These are phyloP conservation scores for Cylindrodendrum hubeiense DNA, from an alignment of 2,329 filamentous ascomycete genomes.

Conservation along the genomic window DNA sequence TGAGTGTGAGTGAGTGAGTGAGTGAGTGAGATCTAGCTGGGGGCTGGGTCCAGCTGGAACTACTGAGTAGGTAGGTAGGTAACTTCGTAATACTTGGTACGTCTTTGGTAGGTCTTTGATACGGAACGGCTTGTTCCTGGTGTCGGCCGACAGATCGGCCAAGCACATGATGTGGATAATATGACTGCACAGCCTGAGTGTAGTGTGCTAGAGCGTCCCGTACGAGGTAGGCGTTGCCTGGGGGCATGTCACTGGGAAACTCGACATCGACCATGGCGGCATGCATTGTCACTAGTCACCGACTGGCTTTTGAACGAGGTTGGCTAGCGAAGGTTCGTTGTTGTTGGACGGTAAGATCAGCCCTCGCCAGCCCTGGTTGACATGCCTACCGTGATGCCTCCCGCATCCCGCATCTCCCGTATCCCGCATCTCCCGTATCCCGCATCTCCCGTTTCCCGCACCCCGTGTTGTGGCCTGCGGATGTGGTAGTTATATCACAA, in stretches of 20 bases:
- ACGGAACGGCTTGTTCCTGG: not conserved
- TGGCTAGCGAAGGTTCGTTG: not conserved
- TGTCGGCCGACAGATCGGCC: not conserved
- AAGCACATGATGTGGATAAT: not conserved
- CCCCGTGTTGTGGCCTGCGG: not conserved
- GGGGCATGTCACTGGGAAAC: not conserved
- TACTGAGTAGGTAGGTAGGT: no score
- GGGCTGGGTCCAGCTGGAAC: no score
- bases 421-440: no score
- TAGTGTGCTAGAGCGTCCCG: no score
- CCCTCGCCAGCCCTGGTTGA: not conserved
- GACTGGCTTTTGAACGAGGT: not conserved
- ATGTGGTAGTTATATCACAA: not conserved
- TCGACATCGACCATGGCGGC: not conserved
- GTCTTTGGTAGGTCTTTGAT: no score
- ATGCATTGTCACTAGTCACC: not conserved
- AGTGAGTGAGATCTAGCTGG: no score
- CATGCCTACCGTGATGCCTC: not conserved
- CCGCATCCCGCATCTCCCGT: not conserved
- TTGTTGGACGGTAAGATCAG: not conserved
- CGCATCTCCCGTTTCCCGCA: no score
- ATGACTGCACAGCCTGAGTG: not conserved
- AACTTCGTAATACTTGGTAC: no score
- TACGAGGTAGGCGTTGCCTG: not conserved
- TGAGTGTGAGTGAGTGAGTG: no score